Evolutionary conservation across 2,329 filamentous ascomycete genomes (phyloP), one percentile per base, ranked within the genome.

Genomic region (Chalaropsis thielavioides): DNA sequence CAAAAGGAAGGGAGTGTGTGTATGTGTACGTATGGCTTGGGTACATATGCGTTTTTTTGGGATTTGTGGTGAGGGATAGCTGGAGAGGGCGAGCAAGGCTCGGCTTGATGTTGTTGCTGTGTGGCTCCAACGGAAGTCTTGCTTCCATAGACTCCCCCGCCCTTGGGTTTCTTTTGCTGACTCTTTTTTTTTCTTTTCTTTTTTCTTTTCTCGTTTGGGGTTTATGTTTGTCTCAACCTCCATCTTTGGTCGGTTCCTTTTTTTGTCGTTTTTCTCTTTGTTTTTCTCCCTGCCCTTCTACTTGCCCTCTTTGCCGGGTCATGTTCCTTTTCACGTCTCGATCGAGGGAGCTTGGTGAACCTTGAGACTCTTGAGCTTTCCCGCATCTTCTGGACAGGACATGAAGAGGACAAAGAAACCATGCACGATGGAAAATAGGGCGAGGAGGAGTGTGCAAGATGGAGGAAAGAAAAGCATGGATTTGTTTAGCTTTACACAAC

Each of bases 401-500:
- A n/a, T 58, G 51, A n/a, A 15, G 8, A 58, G 35, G 35, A 38
- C 35, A 38, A 38, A 38, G 35, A 17, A 58, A 31, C 8, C 17
- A 38, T 31, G 17, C 51, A 58, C 51, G 38, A 58, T 58, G 31
- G 51, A 15, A 17, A 17, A 19, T 5, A 58, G 8, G 24, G 17
- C 5, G 22, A 24, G 31, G n/a, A 13, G 51, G 51, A 8, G 31
- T 3, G 27, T 22, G 35, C 63, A 40, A 54, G 15, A 54, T 19
- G 6, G 49, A 35, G 41, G 59, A 44, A 60, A 61, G 62, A 46
- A 19, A 65, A 67, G 63, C 56, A 59, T 66, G 62, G 65, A 60
- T 67, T 67, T 62, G 43, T 65, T 61, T 61, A 44, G 60, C 41
- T 62, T 62, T 58, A 38, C 59, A 64, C 65, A 59, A 63, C 61